These are phyloP conservation scores for Pestalotiopsis sp. DNA, from an alignment of 2,329 filamentous ascomycete genomes.

Conservation along the genomic window DNA sequence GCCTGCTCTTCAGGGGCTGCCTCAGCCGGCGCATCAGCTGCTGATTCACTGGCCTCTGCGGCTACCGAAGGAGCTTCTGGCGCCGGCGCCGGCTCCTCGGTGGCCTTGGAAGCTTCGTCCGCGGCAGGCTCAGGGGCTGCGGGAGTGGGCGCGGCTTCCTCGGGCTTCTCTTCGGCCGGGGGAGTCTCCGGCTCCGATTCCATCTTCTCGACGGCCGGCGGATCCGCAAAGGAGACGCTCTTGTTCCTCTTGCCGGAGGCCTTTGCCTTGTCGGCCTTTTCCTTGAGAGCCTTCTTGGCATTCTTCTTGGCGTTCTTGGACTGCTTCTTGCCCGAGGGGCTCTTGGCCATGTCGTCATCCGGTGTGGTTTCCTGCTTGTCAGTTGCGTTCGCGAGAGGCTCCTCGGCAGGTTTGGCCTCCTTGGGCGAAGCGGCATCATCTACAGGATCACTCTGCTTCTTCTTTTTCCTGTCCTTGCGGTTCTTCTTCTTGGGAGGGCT, in stretches of 20 bases:
- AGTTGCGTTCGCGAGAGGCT: neutral
- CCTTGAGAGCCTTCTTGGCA: constrained; percentile 13
- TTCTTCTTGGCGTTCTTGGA: constrained; percentile 16
- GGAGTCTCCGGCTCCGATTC: neutral
- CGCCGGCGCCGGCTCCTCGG: neutral
- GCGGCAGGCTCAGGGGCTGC: neutral
- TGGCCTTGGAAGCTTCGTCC: neutral
- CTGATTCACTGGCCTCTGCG: neutral
- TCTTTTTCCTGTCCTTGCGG: constrained; percentile 18
- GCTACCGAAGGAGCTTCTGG: neutral
- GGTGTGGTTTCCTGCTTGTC: neutral
- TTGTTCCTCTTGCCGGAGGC: constrained; percentile 4
- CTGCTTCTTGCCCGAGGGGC: neutral
- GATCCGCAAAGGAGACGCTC: constrained; percentile 1
- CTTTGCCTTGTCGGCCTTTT: constrained; percentile 14
- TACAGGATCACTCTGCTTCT: neutral
- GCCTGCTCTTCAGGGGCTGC: neutral
- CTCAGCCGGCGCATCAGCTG: neutral
- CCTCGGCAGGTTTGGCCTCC: neutral
- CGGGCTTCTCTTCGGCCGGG: neutral
- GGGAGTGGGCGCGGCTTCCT: neutral
- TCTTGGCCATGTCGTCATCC: neutral
- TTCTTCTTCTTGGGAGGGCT: constrained; percentile 17
- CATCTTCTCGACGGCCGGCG: neutral
- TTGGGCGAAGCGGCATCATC: neutral